phyloP scores from a whole-genome alignment of 2,329 filamentous ascomycete species.

The Verticillium albo-atrum region DNA sequence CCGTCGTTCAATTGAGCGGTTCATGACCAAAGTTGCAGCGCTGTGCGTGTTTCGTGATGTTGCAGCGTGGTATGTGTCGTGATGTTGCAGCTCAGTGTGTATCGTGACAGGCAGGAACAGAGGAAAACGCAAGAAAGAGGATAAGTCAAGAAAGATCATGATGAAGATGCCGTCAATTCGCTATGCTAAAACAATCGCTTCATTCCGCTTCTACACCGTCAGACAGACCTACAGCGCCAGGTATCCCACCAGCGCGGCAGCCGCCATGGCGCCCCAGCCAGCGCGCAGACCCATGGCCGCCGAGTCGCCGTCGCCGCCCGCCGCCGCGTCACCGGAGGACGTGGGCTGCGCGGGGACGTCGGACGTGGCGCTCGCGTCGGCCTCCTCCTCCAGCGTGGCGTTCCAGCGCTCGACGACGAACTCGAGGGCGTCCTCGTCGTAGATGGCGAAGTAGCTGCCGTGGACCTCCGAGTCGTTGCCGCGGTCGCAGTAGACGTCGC shows the following conservation, averaged over 20 bases:
- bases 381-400: conserved; percentile 10
- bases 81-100: too few species aligned
- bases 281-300: not conserved
- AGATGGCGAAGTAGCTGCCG: conserved; percentile 28
- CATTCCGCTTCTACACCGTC: not conserved
- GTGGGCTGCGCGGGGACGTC: not conserved
- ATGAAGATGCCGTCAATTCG: not conserved
- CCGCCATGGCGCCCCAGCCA: not conserved
- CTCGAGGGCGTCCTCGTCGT: conserved; percentile 27
- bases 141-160: not conserved
- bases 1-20: not conserved
- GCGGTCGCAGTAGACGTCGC: conserved; percentile 34
- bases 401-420: conserved; percentile 28
- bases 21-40: not conserved
- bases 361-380: conserved; percentile 2
- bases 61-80: too few species aligned
- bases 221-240: not conserved
- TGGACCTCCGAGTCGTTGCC: conserved; percentile 25
- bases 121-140: not conserved
- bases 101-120: too few species aligned
- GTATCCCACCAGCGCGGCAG: not conserved
- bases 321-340: not conserved
- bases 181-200: not conserved
- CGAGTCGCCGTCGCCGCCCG: not conserved
- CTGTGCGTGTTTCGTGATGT: too few species aligned